Conservation (phyloP, 1,284 basidiomycete genomes). For the Papiliotrema fonsecae region DNA sequence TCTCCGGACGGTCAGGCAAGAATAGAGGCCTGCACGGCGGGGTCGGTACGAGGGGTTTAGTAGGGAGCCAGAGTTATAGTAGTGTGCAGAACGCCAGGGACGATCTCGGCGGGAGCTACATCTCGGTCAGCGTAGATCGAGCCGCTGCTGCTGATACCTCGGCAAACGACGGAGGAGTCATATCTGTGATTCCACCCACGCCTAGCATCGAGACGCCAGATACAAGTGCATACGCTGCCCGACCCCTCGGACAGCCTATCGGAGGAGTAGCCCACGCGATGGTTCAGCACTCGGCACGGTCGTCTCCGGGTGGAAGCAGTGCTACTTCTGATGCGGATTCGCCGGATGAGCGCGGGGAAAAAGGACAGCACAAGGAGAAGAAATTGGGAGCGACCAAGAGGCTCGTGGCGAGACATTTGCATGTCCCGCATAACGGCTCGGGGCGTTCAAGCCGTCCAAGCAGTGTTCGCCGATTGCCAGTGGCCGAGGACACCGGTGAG, state of each 20-base stretch:
- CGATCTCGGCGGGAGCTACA: slow-evolving; percentile 31
- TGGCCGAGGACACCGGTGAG: neutral
- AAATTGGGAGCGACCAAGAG: neutral
- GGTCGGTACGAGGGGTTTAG: slow-evolving; percentile 12
- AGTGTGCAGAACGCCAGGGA: slow-evolving; percentile 6
- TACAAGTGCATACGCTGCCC: neutral
- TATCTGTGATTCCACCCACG: slow-evolving; percentile 3
- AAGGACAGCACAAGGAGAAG: neutral
- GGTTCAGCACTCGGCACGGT: neutral
- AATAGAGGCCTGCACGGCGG: slow-evolving; percentile 7
- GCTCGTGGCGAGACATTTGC: slow-evolving; percentile 38
- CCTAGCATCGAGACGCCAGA: neutral
- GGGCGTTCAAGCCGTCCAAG: slow-evolving; percentile 9
- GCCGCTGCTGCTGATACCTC: slow-evolving; percentile 1
- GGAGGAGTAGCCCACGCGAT: neutral
- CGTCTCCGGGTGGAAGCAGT: neutral
- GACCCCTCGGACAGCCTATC: neutral
- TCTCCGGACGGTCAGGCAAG: slow-evolving; percentile 43
- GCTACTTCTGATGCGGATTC: neutral
- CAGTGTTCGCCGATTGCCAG: slow-evolving; percentile 12
- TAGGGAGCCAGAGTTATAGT: slow-evolving; percentile 10
- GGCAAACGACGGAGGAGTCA: neutral
- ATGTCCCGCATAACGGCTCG: slow-evolving; percentile 23
- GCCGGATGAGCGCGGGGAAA: neutral
- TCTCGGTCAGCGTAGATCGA: slow-evolving; percentile 13